Evolutionary conservation across 2,329 filamentous ascomycete genomes (phyloP).

Genomic region (Aureobasidium pullulans): DNA sequence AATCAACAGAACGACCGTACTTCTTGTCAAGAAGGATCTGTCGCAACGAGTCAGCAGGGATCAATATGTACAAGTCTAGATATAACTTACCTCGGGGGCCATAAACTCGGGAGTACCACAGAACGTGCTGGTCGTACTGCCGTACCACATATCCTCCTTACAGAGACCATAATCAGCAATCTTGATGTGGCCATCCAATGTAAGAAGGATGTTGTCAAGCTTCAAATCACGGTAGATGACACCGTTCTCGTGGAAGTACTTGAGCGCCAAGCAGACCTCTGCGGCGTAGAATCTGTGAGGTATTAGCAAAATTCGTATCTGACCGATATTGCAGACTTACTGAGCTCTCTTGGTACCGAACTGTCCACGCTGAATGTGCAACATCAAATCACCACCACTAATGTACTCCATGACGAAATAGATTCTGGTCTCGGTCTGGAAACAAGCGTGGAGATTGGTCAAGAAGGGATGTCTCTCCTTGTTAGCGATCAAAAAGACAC

Average conservation of each 20-base stretch:
- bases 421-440: constrained; percentile 95
- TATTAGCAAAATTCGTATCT: constrained; percentile 17
- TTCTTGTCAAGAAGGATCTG: constrained; percentile 97
- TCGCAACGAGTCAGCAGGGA: constrained; percentile 26
- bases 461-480: constrained; percentile 95
- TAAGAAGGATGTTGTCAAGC: constrained; percentile 83
- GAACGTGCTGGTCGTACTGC: constrained; percentile 93
- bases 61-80: neutral
- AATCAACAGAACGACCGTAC: constrained; percentile 93
- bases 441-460: constrained; percentile 91
- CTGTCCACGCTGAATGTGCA: constrained; percentile 94
- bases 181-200: constrained; percentile 95
- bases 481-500: constrained; percentile 94
- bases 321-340: constrained; percentile 46
- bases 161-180: constrained; percentile 97
- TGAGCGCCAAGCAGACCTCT: constrained; percentile 91
- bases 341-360: constrained; percentile 95
- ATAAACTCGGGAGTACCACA: constrained; percentile 99
- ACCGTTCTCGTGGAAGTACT: constrained; percentile 99
- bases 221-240: constrained; percentile 89
- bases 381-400: constrained; percentile 95
- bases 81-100: constrained; percentile 74
- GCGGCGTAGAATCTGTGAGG: constrained; percentile 78
- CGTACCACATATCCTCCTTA: constrained; percentile 99
- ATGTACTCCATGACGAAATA: constrained; percentile 99